These are phyloP conservation scores for Chrysoporthe puriensis DNA, from an alignment of 2,329 filamentous ascomycete species.

Conservation along the genomic window DNA sequence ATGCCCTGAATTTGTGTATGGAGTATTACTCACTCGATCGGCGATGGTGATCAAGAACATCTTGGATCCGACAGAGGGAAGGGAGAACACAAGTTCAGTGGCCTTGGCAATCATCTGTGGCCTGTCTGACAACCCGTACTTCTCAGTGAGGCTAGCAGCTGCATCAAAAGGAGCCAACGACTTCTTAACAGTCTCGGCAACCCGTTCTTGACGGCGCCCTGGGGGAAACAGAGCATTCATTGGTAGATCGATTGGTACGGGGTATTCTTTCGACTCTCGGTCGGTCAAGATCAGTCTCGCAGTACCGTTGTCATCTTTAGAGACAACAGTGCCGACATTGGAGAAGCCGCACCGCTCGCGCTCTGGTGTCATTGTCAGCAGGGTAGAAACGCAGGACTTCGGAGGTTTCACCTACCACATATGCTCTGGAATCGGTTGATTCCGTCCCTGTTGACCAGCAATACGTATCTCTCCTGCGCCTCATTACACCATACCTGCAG, in stretches of 20 bases:
- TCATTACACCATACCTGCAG: conserved; percentile 98
- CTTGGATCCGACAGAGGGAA: conserved; percentile 94
- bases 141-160: conserved; percentile 63
- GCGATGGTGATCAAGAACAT: conserved; percentile 97
- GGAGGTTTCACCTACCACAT: conserved; percentile 49
- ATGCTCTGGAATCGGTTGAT: conserved; percentile 76
- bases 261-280: conserved; percentile 73
- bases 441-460: conserved; percentile 80
- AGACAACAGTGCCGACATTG: conserved; percentile 78
- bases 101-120: conserved; percentile 56
- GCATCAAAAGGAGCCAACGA: conserved; percentile 75
- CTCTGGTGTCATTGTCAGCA: conserved; percentile 45
- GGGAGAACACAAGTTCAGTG: conserved; percentile 76
- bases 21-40: conserved; percentile 58
- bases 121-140: conserved; percentile 50
- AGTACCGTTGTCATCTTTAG: conserved; percentile 63
- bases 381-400: background rate
- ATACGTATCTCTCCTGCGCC: conserved; percentile 93
- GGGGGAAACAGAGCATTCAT: conserved; percentile 90
- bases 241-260: conserved; percentile 81
- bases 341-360: conserved; percentile 93
- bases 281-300: conserved; percentile 81
- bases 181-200: conserved; percentile 71
- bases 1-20: background rate
- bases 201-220: conserved; percentile 77